Evolutionary conservation across 768 basidiomycete genomes (phyloP).

Genomic region (Rhodosporidiobolus sp.): DNA sequence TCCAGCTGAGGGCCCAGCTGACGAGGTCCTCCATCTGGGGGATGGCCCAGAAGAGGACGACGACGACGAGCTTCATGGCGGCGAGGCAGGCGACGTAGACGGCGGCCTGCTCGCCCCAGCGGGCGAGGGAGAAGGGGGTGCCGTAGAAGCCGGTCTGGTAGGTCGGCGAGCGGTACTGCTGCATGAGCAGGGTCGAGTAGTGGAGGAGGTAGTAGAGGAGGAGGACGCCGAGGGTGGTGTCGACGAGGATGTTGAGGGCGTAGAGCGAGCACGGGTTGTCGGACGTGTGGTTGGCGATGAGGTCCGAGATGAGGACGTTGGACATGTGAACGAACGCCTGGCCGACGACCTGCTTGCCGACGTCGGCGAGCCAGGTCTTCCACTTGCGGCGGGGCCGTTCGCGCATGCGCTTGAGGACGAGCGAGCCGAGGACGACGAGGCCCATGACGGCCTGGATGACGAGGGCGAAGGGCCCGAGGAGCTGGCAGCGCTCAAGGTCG

Average conservation of each 20-base stretch:
- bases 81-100: slow-evolving; percentile 78
- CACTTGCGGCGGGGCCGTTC: slow-evolving; percentile 82
- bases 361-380: slow-evolving; percentile 89
- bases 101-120: slow-evolving; percentile 67
- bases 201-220: slow-evolving; percentile 58
- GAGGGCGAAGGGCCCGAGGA: slow-evolving; percentile 57
- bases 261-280: slow-evolving; percentile 74
- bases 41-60: slow-evolving; percentile 67
- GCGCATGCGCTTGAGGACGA: slow-evolving; percentile 82
- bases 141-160: slow-evolving; percentile 88
- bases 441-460: slow-evolving; percentile 74
- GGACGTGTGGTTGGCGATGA: slow-evolving; percentile 65
- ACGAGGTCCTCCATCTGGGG: slow-evolving; percentile 70
- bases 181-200: slow-evolving; percentile 63
- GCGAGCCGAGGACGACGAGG: slow-evolving; percentile 77
- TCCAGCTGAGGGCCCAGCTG: slow-evolving; percentile 83
- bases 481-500: slow-evolving; percentile 54
- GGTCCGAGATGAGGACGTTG: slow-evolving; percentile 59
- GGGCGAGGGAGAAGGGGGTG: slow-evolving; percentile 67
- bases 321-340: slow-evolving; percentile 69
- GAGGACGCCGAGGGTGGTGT: slow-evolving; percentile 84
- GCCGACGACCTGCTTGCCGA: slow-evolving; percentile 82
- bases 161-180: slow-evolving; percentile 63
- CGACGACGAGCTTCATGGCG: slow-evolving; percentile 87
- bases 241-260: slow-evolving; percentile 86